phyloP scores from a whole-genome alignment of 2,329 filamentous ascomycete genomes.

The Colletotrichum liaoningense region DNA sequence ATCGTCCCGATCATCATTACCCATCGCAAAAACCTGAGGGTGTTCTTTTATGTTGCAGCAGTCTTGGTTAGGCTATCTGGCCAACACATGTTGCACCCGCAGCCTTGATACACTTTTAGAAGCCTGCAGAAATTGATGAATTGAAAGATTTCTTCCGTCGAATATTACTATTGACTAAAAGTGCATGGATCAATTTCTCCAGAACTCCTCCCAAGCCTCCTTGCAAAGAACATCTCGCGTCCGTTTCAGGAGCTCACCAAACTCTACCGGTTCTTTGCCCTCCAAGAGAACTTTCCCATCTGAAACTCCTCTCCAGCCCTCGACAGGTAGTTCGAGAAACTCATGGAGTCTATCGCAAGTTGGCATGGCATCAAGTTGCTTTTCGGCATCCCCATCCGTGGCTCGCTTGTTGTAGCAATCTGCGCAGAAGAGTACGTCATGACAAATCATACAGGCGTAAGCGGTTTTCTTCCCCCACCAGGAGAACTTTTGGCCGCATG shows the following conservation, averaged over 20 bases:
- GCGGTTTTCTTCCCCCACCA: constrained; percentile 36
- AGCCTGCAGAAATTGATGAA: too few species aligned
- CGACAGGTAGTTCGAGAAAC: constrained; percentile 38
- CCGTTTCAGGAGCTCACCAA: constrained; percentile 34
- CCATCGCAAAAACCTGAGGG: too few species aligned
- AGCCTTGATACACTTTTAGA: too few species aligned
- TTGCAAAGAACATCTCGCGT: constrained; percentile 37
- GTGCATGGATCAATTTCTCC: neutral
- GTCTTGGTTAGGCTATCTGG: too few species aligned
- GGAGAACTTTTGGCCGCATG: constrained; percentile 32
- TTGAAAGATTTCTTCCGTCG: too few species aligned
- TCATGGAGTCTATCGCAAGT: constrained; percentile 38
- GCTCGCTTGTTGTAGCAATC: constrained; percentile 34
- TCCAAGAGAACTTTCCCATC: constrained; percentile 38
- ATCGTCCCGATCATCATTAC: neutral
- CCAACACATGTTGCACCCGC: too few species aligned
- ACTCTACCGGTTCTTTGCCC: constrained; percentile 31
- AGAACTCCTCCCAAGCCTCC: constrained; percentile 17
- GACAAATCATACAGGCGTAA: constrained; percentile 40
- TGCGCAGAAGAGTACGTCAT: constrained; percentile 38
- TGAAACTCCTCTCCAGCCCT: constrained; percentile 40
- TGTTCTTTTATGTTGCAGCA: too few species aligned
- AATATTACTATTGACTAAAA: too few species aligned
- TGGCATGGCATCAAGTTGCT: neutral
- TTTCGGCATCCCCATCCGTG: constrained; percentile 14